Conservation (phyloP, 768 basidiomycete species). For the Serendipita sp. region DNA sequence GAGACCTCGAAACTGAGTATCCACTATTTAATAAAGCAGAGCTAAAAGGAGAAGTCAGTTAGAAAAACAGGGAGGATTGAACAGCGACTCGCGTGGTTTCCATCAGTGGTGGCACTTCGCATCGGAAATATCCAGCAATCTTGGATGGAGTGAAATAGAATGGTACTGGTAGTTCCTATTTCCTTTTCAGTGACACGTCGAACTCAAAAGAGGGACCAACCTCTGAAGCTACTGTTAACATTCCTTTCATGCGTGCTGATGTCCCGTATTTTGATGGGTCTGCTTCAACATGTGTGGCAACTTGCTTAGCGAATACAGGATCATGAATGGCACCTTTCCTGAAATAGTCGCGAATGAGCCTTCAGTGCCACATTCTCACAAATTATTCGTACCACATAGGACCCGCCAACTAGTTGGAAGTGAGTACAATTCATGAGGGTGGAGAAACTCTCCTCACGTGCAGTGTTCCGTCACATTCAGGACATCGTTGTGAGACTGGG, state of each 20-base stretch:
- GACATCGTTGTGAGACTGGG: constrained; percentile 48
- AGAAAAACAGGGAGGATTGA: background rate
- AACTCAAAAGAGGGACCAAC: background rate
- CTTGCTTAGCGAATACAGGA: constrained; percentile 48
- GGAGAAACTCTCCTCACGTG: constrained; percentile 40
- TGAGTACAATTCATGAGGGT: background rate
- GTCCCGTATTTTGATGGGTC: constrained; percentile 61
- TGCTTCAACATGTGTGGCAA: constrained; percentile 54
- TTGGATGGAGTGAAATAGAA: constrained; percentile 83
- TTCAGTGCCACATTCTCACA: no score
- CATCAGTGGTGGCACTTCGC: constrained; percentile 55
- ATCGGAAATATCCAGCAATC: constrained; percentile 71
- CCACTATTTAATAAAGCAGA: constrained; percentile 83
- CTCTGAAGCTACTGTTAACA: constrained; percentile 14
- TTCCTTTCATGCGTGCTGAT: constrained; percentile 63
- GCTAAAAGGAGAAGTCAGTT: constrained; percentile 25
- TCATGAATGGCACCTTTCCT: constrained; percentile 47
- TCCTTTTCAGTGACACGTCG: background rate
- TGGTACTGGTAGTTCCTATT: constrained; percentile 54
- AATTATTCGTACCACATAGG: constrained; percentile 89
- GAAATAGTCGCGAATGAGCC: background rate
- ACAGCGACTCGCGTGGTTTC: constrained; percentile 51
- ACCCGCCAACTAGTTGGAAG: constrained; percentile 51
- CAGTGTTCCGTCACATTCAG: constrained; percentile 61
- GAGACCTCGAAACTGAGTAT: constrained; percentile 75